Evolutionary conservation across 257 asterid genomes (phyloP), one percentile per base, ranked within the genome.

Genomic region (Penstemon barbatus): DNA sequence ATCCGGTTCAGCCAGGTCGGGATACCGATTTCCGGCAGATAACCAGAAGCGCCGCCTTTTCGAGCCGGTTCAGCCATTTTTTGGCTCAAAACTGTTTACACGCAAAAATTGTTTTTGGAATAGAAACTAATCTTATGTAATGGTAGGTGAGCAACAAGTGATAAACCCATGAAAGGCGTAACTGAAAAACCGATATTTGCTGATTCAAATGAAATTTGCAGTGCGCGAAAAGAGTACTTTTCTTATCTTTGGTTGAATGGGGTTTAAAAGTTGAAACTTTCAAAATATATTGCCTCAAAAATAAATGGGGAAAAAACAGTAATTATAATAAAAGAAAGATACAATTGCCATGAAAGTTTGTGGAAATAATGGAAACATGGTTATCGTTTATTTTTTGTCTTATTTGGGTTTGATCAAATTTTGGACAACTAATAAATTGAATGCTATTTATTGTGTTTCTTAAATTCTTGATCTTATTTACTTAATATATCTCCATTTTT

Each of bases 1-100:
- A 93, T 90, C 82, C 97, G 87, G 86, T 90, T 93, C 89, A 93
- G 84, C 5, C 98, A 92, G 73, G 78, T 80, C 78, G 97, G 98
- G 78, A 93, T 85, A 55, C 85, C 94, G 52, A 69, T 71, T 57
- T 84, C 96, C 69, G 81, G 11, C 61, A 80, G 63, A 44, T 48
- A 62, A 6, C 70, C 75, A 6, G 79, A 64, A 42, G 75, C 77
- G 70, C 71, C 85, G 73, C 69, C 84, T 82, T 72, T 78, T 61
- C 90, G 84, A 36, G 81, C 75, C 65, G 75, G 77, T 59, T 86
- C 96, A 78, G 89, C 81, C 95, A 86, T 89, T 53, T 57, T 56
- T 53, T 52, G 42, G 52, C 63, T 33, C 74, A 61, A 51, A 52
- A 66, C 51, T 62, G 13, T 44, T 56, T 12, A 51, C 33, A 25